Evolutionary conservation across 2,329 filamentous ascomycete species (phyloP).

Genomic region (Neoascochyta sp.): DNA sequence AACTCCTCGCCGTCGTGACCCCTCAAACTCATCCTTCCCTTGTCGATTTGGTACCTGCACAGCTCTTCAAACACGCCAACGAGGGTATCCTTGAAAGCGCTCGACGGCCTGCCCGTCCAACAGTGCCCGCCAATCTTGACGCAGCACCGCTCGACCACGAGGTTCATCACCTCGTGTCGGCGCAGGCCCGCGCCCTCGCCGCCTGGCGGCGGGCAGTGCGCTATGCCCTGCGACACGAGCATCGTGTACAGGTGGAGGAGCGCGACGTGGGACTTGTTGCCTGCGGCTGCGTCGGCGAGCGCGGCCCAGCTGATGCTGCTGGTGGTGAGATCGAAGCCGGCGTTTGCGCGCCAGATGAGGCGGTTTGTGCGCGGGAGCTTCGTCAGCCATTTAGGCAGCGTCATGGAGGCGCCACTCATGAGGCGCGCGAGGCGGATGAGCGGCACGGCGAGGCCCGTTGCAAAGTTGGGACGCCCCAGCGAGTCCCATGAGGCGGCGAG

Average conservation of each 20-base stretch:
- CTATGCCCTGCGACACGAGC: slow-evolving; percentile 28
- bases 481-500: slow-evolving; percentile 25
- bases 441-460: slow-evolving; percentile 24
- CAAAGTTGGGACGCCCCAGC: slow-evolving; percentile 19
- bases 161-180: slow-evolving; percentile 22
- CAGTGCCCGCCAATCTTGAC: slow-evolving; percentile 15
- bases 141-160: slow-evolving; percentile 28
- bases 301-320: slow-evolving; percentile 20
- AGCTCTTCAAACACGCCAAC: slow-evolving; percentile 27
- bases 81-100: slow-evolving; percentile 22
- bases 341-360: slow-evolving; percentile 32
- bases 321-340: slow-evolving; percentile 14
- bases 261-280: slow-evolving; percentile 15
- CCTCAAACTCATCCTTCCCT: slow-evolving; percentile 23
- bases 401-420: slow-evolving; percentile 20
- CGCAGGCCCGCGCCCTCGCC: too few relatives aligned
- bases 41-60: slow-evolving; percentile 19
- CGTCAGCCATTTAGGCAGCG: slow-evolving; percentile 23
- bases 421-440: slow-evolving; percentile 29
- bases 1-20: slow-evolving; percentile 23
- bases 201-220: slow-evolving; percentile 16
- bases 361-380: slow-evolving; percentile 16
- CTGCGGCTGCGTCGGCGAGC: slow-evolving; percentile 18
- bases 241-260: slow-evolving; percentile 31
- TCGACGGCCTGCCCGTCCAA: slow-evolving; percentile 18